Evolutionary conservation across 176 grass and related monocot species (phyloP).

Genomic region (Aechmea fasciata): DNA sequence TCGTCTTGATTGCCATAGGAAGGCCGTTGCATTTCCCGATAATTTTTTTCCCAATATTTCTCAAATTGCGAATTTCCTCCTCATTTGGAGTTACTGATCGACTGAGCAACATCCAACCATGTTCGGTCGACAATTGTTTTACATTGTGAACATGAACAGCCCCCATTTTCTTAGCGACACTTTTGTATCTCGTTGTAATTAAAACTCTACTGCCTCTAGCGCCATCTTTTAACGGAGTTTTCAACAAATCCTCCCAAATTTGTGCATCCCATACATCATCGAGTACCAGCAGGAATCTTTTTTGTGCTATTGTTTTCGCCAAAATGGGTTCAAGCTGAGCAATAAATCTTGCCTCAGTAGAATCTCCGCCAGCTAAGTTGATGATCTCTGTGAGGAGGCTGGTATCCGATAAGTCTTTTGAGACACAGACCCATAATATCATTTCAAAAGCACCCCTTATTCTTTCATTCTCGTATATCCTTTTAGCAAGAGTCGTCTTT

Average conservation of each 20-base stretch:
- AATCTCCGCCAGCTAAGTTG: conserved; percentile 29
- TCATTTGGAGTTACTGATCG: conserved; percentile 8
- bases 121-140: conserved; percentile 24
- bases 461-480: conserved; percentile 43
- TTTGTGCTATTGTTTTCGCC: conserved; percentile 22
- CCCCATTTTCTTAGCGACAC: conserved; percentile 32
- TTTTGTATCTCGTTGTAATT: conserved; percentile 30
- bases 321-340: conserved; percentile 26
- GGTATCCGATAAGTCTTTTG: conserved; percentile 23
- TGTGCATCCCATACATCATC: conserved; percentile 36
- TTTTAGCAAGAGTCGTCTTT: conserved; percentile 53
- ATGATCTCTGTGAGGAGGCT: conserved; percentile 44
- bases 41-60: conserved; percentile 27
- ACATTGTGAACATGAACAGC: conserved; percentile 36
- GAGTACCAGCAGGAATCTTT: conserved; percentile 47
- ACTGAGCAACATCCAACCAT: conserved; percentile 43
- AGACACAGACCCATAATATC: conserved; percentile 39
- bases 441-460: conserved; percentile 24
- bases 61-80: conserved; percentile 22
- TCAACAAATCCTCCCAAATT: conserved; percentile 39
- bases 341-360: conserved; percentile 12
- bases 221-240: conserved; percentile 20
- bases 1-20: conserved; percentile 42
- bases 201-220: conserved; percentile 45
- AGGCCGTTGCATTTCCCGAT: conserved; percentile 38